A percentile compares a stretch with the other conserved stretches of the same genome.
Conservation (phyloP, 345 rosid species). For the Brassica nigra region DNA sequence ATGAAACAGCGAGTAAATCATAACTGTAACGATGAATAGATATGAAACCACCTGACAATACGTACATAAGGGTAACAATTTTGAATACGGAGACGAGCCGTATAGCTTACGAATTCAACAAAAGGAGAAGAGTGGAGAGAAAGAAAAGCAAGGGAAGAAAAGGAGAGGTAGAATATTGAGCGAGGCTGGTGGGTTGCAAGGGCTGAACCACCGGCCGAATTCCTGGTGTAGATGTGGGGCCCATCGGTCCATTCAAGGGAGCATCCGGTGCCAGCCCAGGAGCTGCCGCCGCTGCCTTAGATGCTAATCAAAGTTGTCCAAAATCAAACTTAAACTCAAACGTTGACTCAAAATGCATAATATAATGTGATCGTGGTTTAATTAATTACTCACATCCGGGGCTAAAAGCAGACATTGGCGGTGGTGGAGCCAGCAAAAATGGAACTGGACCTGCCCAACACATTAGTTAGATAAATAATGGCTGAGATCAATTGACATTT, state of each 20-base stretch:
- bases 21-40: slow-evolving; percentile 1
- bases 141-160: slow-evolving; percentile 22
- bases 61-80: not conserved
- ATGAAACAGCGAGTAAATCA: not conserved
- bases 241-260: slow-evolving; percentile 8
- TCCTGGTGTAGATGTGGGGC: slow-evolving; percentile 25
- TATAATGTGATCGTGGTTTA: not conserved
- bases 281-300: slow-evolving; percentile 26
- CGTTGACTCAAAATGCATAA: not conserved
- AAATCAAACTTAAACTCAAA: not conserved
- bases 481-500: not conserved
- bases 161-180: slow-evolving; percentile 24
- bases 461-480: not conserved
- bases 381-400: slow-evolving; percentile 51
- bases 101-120: slow-evolving; percentile 20
- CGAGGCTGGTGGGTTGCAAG: slow-evolving; percentile 35
- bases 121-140: slow-evolving; percentile 4
- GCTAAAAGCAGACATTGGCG: slow-evolving; percentile 52
- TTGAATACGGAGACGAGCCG: not conserved
- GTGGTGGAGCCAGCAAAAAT: slow-evolving; percentile 57
- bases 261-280: slow-evolving; percentile 10
- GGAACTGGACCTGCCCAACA: slow-evolving; percentile 62
- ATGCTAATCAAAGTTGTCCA: slow-evolving; percentile 23
- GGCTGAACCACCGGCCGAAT: slow-evolving; percentile 40
- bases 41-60: not conserved